Base-by-base conservation (phyloP, 495 filamentous ascomycete genomes). In the Trichoderma orchidacearum region DNA sequence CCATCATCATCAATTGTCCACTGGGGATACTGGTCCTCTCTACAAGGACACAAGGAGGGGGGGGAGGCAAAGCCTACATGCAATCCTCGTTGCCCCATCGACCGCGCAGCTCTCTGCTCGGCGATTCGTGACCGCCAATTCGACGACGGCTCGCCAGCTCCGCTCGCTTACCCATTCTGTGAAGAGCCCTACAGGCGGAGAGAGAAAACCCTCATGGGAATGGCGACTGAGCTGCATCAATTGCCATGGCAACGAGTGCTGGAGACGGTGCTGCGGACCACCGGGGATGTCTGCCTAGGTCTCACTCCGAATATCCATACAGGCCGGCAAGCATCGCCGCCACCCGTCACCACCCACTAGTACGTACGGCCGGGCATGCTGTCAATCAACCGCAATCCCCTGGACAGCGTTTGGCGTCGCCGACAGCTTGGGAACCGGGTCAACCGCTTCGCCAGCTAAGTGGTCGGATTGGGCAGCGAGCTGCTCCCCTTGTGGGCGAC, bases 21-120 rank as follows among this genome's bases (percentile, higher is more conserved):
- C n/a, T n/a, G n/a, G n/a, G n/a, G n/a, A n/a, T n/a, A n/a, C n/a
- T n/a, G n/a, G n/a, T n/a, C n/a, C n/a, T n/a, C n/a, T n/a, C n/a
- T n/a, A n/a, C n/a, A n/a, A n/a, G n/a, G n/a, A n/a, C n/a, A n/a
- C n/a, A n/a, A n/a, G n/a, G n/a, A n/a, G n/a, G n/a, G n/a, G n/a
- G n/a, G n/a, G n/a, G n/a, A n/a, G n/a, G n/a, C n/a, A n/a, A n/a
- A n/a, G n/a, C n/a, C n/a, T n/a, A n/a, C n/a, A n/a, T n/a, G n/a
- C n/a, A n/a, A n/a, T n/a, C n/a, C n/a, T n/a, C n/a, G 41, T 48
- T 48, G 41, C 41, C 41, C 41, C 41, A 48, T 48, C 41, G 41
- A 48, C 41, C 21, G 7, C 41, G 32, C 32, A 8, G 32, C 32
- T 35, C 32, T 48, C 12, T n/a, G n/a, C 18, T 11, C 41, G 36